Percentiles rank a stretch among this genome's conserved stretches.
Conservation (phyloP, 2,329 filamentous ascomycete genomes). For the Xylariaceae sp. region DNA sequence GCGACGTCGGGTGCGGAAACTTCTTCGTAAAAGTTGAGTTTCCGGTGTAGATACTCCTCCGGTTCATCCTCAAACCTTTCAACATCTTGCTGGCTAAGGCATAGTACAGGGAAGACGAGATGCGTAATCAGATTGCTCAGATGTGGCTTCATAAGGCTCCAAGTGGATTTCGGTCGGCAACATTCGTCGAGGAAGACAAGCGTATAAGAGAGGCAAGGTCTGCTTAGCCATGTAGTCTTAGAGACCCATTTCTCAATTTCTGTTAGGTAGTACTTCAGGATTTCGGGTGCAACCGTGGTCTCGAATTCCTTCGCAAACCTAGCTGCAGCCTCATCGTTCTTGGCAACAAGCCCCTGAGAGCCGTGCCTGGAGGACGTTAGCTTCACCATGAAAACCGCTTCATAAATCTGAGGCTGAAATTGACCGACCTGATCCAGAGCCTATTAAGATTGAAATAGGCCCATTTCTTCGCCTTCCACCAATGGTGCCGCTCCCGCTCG, state of each 20-base stretch:
- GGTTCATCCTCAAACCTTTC: slow-evolving; percentile 93
- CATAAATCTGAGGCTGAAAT: not conserved
- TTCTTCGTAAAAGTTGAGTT: slow-evolving; percentile 97
- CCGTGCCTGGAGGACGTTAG: slow-evolving; percentile 64
- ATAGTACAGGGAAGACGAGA: slow-evolving; percentile 91
- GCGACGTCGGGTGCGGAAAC: slow-evolving; percentile 92
- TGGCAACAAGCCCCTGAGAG: slow-evolving; percentile 68
- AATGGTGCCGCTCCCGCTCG: slow-evolving; percentile 89
- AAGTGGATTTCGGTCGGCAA: slow-evolving; percentile 95
- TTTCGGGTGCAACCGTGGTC: slow-evolving; percentile 86
- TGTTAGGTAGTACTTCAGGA: slow-evolving; percentile 87
- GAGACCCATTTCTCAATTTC: slow-evolving; percentile 98
- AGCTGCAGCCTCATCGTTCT: slow-evolving; percentile 65
- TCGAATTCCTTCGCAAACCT: slow-evolving; percentile 89
- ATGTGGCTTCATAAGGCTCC: slow-evolving; percentile 88
- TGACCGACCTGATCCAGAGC: slow-evolving; percentile 74
- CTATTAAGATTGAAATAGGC: slow-evolving; percentile 96
- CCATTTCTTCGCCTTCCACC: slow-evolving; percentile 99
- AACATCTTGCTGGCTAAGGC: slow-evolving; percentile 85
- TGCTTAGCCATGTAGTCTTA: slow-evolving; percentile 91
- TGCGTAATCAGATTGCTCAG: slow-evolving; percentile 90
- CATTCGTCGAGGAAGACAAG: slow-evolving; percentile 95
- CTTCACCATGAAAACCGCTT: slow-evolving; percentile 7
- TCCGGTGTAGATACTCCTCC: slow-evolving; percentile 93
- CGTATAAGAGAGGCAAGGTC: slow-evolving; percentile 87